These are phyloP conservation scores for Piper betle DNA, from an alignment of 164 flowering plant species.

Conservation along the genomic window DNA sequence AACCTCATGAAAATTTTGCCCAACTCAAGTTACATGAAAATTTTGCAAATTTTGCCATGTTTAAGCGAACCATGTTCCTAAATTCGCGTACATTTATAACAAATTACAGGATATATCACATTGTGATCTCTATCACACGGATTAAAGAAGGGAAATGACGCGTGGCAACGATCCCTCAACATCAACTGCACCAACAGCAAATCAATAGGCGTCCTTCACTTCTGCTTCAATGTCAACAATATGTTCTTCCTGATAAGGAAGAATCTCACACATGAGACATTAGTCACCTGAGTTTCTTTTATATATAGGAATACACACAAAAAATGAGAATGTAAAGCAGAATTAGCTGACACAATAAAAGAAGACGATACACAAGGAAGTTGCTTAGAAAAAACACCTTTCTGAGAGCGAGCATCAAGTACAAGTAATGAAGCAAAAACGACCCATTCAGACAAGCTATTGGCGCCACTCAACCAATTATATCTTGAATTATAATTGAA, in stretches of 20 bases:
- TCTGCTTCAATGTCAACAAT: conserved; percentile 88
- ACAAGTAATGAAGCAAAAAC: too few species aligned
- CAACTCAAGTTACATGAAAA: too few species aligned
- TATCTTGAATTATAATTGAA: too few species aligned
- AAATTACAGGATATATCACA: too few species aligned
- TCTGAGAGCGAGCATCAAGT: conserved; percentile 32
- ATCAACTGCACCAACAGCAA: not conserved
- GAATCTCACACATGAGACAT: not conserved
- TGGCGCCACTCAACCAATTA: too few species aligned
- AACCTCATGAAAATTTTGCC: too few species aligned
- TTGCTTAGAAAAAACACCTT: conserved; percentile 28
- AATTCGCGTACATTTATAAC: too few species aligned
- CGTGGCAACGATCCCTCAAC: not conserved
- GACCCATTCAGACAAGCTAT: too few species aligned
- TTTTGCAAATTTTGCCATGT: too few species aligned
- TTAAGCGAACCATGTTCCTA: too few species aligned
- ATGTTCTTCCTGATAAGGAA: conserved; percentile 28
- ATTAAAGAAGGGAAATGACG: not conserved
- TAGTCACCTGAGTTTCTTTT: not conserved
- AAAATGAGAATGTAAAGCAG: not conserved
- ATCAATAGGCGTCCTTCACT: conserved; percentile 67
- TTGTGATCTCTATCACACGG: not conserved
- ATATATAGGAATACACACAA: too few species aligned
- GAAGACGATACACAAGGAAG: not conserved
- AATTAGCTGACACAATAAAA: not conserved